Base-by-base conservation (phyloP, 371 early-diverging fungal species). In the Mortierella sp. region DNA sequence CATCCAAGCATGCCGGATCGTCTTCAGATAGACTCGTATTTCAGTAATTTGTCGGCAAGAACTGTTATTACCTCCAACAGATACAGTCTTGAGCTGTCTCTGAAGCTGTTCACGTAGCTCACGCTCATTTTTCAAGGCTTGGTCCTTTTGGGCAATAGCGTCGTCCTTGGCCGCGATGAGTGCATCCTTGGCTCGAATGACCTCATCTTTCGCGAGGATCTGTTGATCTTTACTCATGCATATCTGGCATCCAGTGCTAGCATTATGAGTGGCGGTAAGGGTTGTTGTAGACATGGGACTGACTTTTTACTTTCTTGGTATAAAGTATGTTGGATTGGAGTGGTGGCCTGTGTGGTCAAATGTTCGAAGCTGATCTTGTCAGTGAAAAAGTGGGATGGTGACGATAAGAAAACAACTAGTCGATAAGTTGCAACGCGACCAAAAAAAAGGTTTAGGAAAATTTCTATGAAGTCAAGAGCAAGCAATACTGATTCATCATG, bases 161-260 rank as follows among this genome's bases (percentile, higher is more conserved):
- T 76, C 71, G 56, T 76, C 71, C 51, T 76, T 76, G 37, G 76
- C 76, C 0, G 76, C 76, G 23, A 75, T 75, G 31, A 70, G 56
- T 13, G 65, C 70, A 32, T 75, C 76, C 31, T 75, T 75, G 60
- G 76, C 76, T 29, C 70, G 64, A 23, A 75, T 75, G 17, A 70
- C 70, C 26, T 75, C 76, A 35, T 75, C 76, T 35, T 75, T 75
- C 40, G 66, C 75, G 19, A 62, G 34, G 45, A 75, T 69, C 57
- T 75, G 75, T 32, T 69, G 75, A 54, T 75, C 55, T 49, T 68
- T 69, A 42, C 64, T 66, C 58, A 55, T 31, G 29, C 76, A 76
- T 22, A 70, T 66, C 54, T 62, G 63, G 28, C 70, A 76, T 22
- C 59, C 68, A 2, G 19, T 54, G 34, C 40, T 32, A 32, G 59